These are phyloP conservation scores for Plasmodium falciparum DNA, from an alignment of 169 alveolate species.

Conservation along the genomic window DNA sequence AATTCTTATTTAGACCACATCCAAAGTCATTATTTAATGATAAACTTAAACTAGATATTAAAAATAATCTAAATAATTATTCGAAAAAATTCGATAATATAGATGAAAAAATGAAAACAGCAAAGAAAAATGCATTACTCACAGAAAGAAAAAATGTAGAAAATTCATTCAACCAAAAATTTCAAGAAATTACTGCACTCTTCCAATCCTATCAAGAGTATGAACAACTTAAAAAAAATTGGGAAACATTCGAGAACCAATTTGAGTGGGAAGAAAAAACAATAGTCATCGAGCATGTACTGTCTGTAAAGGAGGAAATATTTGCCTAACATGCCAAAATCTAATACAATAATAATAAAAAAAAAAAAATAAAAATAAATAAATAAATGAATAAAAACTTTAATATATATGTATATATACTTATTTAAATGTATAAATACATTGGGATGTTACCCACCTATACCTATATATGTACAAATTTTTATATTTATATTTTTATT, in stretches of 20 bases:
- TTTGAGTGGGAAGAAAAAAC: conserved; percentile 82
- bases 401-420: neutral
- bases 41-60: conserved; percentile 87
- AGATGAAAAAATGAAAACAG: conserved; percentile 87
- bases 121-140: conserved; percentile 81
- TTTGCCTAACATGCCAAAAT: conserved; percentile 2
- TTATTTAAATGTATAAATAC: neutral
- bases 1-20: conserved; percentile 92
- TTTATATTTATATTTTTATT: neutral
- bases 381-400: too few species aligned
- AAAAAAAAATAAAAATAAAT: too few species aligned
- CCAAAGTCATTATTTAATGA: conserved; percentile 89
- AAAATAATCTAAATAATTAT: conserved; percentile 90
- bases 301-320: conserved; percentile 63
- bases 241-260: conserved; percentile 82
- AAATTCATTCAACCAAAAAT: conserved; percentile 32
- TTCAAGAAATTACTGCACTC: conserved; percentile 25
- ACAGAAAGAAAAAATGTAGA: conserved; percentile 75
- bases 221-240: conserved; percentile 78
- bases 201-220: conserved; percentile 71
- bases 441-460: neutral
- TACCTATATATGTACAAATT: neutral
- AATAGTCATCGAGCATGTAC: conserved; percentile 58
- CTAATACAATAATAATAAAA: too few species aligned
- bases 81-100: conserved; percentile 82